Conservation (phyloP, 2,329 filamentous ascomycete genomes). For the Pseudogymnoascus sp. region DNA sequence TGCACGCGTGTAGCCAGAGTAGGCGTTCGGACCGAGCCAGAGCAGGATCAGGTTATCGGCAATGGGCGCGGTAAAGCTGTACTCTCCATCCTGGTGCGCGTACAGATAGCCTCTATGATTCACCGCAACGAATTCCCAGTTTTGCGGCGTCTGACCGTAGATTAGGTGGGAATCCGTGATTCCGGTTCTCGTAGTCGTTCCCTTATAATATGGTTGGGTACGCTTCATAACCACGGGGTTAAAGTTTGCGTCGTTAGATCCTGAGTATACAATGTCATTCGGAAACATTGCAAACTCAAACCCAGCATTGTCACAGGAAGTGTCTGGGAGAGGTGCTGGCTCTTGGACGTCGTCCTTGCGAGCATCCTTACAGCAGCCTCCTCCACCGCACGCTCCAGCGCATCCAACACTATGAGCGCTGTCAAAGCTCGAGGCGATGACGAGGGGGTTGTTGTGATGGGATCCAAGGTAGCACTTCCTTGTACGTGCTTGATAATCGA, state of each 20-base stretch:
- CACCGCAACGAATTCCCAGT: slow-evolving; percentile 10
- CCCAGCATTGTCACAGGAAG: slow-evolving; percentile 14
- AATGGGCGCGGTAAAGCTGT: slow-evolving; percentile 19
- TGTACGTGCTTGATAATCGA: slow-evolving; percentile 13
- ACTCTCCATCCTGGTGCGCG: slow-evolving; percentile 18
- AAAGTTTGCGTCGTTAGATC: background rate
- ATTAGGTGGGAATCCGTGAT: background rate
- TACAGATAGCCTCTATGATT: slow-evolving; percentile 19
- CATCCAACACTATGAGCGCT: slow-evolving; percentile 13
- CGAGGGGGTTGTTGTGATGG: slow-evolving; percentile 12
- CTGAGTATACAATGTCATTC: slow-evolving; percentile 9
- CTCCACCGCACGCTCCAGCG: slow-evolving; percentile 11
- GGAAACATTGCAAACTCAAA: slow-evolving; percentile 13
- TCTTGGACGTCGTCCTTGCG: slow-evolving; percentile 7
- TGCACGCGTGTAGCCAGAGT: slow-evolving; percentile 18
- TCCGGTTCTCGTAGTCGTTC: background rate
- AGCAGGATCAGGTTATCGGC: slow-evolving; percentile 21
- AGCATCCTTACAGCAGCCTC: slow-evolving; percentile 10
- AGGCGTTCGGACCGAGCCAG: slow-evolving; percentile 21
- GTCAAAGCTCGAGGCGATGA: slow-evolving; percentile 10
- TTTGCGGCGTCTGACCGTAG: slow-evolving; percentile 11
- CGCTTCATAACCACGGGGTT: background rate
- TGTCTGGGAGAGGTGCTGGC: slow-evolving; percentile 12
- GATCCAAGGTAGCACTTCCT: slow-evolving; percentile 13
- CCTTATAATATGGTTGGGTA: background rate